A percentile compares a stretch with the other conserved stretches of the same genome.
These are phyloP conservation scores for Elasticomyces elasticus DNA, from an alignment of 495 filamentous ascomycete species.

Conservation along the genomic window DNA sequence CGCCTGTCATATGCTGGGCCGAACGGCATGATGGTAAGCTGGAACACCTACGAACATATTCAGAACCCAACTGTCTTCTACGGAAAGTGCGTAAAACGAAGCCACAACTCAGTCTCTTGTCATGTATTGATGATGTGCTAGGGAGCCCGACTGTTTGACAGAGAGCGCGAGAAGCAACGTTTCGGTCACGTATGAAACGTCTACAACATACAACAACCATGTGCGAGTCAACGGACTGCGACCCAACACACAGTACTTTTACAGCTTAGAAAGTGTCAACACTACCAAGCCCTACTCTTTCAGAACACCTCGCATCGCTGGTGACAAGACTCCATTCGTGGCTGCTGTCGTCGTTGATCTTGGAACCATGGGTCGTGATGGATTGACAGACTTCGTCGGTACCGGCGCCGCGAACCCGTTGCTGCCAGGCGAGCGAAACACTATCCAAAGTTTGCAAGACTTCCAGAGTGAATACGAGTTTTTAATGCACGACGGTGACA, in stretches of 20 bases:
- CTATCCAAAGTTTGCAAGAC: slow-evolving; percentile 30
- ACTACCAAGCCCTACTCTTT: slow-evolving; percentile 24
- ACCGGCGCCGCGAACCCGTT: slow-evolving; percentile 23
- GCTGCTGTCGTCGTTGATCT: slow-evolving; percentile 45
- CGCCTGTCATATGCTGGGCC: slow-evolving; percentile 12
- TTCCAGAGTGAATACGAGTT: slow-evolving; percentile 28
- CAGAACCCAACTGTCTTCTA: slow-evolving; percentile 38
- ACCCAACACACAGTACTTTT: slow-evolving; percentile 44
- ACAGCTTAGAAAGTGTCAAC: slow-evolving; percentile 24
- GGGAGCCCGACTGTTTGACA: slow-evolving; percentile 22
- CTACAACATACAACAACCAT: slow-evolving; percentile 43
- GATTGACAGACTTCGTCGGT: slow-evolving; percentile 20
- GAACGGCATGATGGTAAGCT: slow-evolving; percentile 25
- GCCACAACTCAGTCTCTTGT: neutral
- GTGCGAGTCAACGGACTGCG: slow-evolving; percentile 36
- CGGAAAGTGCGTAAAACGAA: slow-evolving; percentile 26
- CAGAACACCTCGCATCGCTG: slow-evolving; percentile 27
- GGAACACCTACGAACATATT: slow-evolving; percentile 42
- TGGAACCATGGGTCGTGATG: slow-evolving; percentile 35
- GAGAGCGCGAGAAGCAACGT: slow-evolving; percentile 29
- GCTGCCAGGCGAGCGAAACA: slow-evolving; percentile 30
- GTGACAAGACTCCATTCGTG: slow-evolving; percentile 39
- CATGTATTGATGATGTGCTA: neutral
- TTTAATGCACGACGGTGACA: slow-evolving; percentile 35
- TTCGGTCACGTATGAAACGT: slow-evolving; percentile 42